A percentile compares a stretch with the other conserved stretches of the same genome.
Conservation (phyloP, 768 basidiomycete genomes). For the Gymnopilus dilepis region DNA sequence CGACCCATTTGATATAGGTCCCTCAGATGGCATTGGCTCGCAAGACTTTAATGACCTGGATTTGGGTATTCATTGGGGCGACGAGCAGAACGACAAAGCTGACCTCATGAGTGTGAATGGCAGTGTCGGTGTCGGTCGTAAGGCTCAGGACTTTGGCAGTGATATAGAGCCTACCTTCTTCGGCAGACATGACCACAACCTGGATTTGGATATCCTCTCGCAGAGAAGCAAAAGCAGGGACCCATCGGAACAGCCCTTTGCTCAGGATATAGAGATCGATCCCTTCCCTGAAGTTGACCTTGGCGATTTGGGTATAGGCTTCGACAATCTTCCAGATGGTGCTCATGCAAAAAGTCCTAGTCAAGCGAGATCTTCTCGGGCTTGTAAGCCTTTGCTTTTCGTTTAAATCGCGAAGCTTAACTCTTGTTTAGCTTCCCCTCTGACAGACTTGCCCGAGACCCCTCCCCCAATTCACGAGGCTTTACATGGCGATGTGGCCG, state of each 20-base stretch:
- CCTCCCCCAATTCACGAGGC: conserved; percentile 66
- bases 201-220: conserved; percentile 70
- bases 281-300: conserved; percentile 70
- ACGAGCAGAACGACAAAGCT: conserved; percentile 49
- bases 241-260: conserved; percentile 70
- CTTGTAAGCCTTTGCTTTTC: conserved; percentile 52
- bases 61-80: conserved; percentile 80
- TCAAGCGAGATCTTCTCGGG: conserved; percentile 69
- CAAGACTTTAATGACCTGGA: conserved; percentile 79
- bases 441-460: conserved; percentile 76
- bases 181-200: conserved; percentile 47
- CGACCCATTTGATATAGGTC: conserved; percentile 81
- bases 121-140: conserved; percentile 80
- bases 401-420: background rate
- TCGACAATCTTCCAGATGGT: conserved; percentile 54
- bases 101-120: conserved; percentile 61
- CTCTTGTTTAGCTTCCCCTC: conserved; percentile 64
- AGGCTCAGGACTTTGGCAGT: conserved; percentile 59
- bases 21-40: conserved; percentile 83
- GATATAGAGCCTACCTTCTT: conserved; percentile 69
- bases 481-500: conserved; percentile 48
- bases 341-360: conserved; percentile 59
- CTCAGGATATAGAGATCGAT: conserved; percentile 53
- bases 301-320: conserved; percentile 63
- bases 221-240: conserved; percentile 63